Percentiles rank a stretch among this genome's conserved stretches.
These are phyloP conservation scores for Combretum micranthum DNA, from an alignment of 345 rosid species.

Conservation along the genomic window DNA sequence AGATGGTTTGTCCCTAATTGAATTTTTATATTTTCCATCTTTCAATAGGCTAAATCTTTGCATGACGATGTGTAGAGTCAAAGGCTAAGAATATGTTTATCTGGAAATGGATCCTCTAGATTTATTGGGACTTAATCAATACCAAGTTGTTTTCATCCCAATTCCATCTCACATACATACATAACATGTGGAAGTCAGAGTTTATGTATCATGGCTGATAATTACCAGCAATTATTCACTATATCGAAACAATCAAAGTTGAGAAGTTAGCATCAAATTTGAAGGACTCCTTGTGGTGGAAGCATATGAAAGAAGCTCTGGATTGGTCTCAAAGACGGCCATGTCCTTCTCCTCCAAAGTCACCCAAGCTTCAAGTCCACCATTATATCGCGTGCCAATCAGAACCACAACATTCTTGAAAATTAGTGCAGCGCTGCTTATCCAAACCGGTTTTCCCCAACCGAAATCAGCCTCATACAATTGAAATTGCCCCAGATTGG, in stretches of 20 bases:
- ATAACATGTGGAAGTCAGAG: too few species aligned
- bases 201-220: too few species aligned
- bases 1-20: too few species aligned
- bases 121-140: too few species aligned
- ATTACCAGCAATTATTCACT: not conserved
- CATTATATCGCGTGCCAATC: constrained; percentile 11
- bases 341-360: constrained; percentile 12
- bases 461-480: constrained; percentile 24
- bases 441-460: constrained; percentile 25
- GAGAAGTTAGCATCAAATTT: not conserved
- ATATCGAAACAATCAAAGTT: not conserved
- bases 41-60: too few species aligned
- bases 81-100: too few species aligned
- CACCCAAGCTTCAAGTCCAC: constrained; percentile 30
- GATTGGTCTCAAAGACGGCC: constrained; percentile 14
- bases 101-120: too few species aligned
- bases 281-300: constrained; percentile 9
- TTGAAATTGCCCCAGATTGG: constrained; percentile 21
- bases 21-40: too few species aligned
- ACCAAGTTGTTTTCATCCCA: too few species aligned
- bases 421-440: constrained; percentile 2
- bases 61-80: too few species aligned
- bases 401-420: constrained; percentile 6
- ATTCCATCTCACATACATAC: too few species aligned
- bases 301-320: constrained; percentile 12